Percentiles rank a stretch among this genome's conserved stretches.
These are phyloP conservation scores for Mrakia frigida DNA, from an alignment of 768 basidiomycete genomes.

Conservation along the genomic window DNA sequence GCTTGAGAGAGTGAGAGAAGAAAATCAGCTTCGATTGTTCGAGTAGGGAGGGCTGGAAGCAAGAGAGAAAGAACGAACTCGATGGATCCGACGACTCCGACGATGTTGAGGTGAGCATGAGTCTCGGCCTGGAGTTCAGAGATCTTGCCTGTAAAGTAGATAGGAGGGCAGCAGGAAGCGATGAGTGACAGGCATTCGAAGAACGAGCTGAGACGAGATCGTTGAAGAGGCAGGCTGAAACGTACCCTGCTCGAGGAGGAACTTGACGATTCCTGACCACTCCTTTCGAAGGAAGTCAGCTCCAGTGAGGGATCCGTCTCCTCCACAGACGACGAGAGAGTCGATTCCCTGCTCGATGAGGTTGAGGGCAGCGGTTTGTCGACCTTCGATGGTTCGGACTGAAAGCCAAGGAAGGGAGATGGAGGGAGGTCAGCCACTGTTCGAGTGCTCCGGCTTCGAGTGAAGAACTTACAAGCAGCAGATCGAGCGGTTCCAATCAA, in stretches of 20 bases:
- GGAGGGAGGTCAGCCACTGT: not conserved
- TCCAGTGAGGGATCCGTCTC: slow-evolving; percentile 93
- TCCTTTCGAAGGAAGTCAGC: slow-evolving; percentile 89
- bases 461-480: slow-evolving; percentile 40
- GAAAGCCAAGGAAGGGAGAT: slow-evolving; percentile 35
- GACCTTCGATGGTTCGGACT: slow-evolving; percentile 83
- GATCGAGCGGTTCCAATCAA: slow-evolving; percentile 91
- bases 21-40: not conserved
- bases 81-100: slow-evolving; percentile 97
- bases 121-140: slow-evolving; percentile 62
- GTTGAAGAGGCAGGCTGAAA: not conserved
- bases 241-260: slow-evolving; percentile 61
- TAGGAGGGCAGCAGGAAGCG: not conserved
- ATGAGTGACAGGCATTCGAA: not conserved
- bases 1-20: slow-evolving; percentile 34
- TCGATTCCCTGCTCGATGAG: slow-evolving; percentile 95
- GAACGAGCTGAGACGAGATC: not conserved
- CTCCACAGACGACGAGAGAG: slow-evolving; percentile 92
- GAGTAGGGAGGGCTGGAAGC: not conserved
- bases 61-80: slow-evolving; percentile 49
- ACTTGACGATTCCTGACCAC: slow-evolving; percentile 79
- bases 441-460: slow-evolving; percentile 30
- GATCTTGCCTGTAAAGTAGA: slow-evolving; percentile 56
- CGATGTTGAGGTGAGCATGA: slow-evolving; percentile 84
- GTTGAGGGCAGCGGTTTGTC: slow-evolving; percentile 80